Evolutionary conservation across 2,329 filamentous ascomycete species (phyloP).

Genomic region (Hypoxylon sp.): DNA sequence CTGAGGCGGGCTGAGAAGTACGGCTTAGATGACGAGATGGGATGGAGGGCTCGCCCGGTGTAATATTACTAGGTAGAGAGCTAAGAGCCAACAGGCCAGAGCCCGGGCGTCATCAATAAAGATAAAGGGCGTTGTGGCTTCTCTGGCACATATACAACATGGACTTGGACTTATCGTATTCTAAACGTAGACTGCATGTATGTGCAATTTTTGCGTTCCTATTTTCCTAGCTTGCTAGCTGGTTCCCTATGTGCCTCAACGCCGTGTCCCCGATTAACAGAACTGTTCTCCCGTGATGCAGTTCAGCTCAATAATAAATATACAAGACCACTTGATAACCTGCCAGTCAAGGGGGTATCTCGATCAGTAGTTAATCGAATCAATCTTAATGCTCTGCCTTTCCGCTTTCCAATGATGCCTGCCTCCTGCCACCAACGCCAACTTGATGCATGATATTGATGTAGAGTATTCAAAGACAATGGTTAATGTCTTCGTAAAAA

Average conservation of each 20-base stretch:
- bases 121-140: conserved; percentile 22
- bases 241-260: neutral
- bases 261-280: neutral
- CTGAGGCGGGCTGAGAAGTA: neutral
- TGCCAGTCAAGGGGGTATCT: conserved; percentile 1
- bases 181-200: neutral
- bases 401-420: neutral
- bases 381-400: conserved; percentile 18
- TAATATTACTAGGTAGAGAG: conserved; percentile 41
- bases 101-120: conserved; percentile 20
- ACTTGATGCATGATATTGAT: conserved; percentile 7
- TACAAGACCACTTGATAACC: conserved; percentile 6
- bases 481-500: too few species aligned
- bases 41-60: conserved; percentile 18
- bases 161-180: conserved; percentile 1
- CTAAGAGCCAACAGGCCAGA: conserved; percentile 3
- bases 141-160: neutral
- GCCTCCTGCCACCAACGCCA: conserved; percentile 16
- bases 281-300: neutral
- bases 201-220: neutral
- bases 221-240: neutral
- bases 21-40: neutral
- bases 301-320: neutral
- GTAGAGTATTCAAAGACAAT: neutral
- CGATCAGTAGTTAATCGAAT: neutral